Evolutionary conservation across 306 rosid genomes (phyloP).

Genomic region (Acmispon strigosus): DNA sequence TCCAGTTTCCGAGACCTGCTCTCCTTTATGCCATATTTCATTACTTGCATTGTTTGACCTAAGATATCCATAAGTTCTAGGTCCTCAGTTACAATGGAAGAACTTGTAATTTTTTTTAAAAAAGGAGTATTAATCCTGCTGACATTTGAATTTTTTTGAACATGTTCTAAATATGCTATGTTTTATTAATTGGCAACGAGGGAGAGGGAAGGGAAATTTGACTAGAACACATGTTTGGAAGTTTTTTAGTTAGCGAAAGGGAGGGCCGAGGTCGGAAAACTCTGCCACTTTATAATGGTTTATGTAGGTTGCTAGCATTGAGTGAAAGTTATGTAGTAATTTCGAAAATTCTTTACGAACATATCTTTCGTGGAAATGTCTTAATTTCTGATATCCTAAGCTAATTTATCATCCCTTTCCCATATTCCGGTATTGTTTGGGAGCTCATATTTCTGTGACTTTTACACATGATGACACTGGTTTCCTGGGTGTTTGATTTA

Average conservation of each 20-base stretch:
- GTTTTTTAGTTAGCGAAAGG: background rate
- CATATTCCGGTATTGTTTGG: background rate
- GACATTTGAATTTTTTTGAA: background rate
- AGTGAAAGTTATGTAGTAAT: background rate
- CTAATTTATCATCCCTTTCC: conserved; percentile 1
- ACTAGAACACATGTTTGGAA: background rate
- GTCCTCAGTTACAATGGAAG: background rate
- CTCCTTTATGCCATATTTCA: background rate
- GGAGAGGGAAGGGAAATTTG: background rate
- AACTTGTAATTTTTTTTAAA: background rate
- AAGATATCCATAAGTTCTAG: background rate
- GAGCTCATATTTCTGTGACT: background rate
- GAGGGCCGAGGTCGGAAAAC: background rate
- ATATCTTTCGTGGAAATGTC: background rate
- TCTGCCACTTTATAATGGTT: background rate
- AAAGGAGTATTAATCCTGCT: background rate
- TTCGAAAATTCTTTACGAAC: background rate
- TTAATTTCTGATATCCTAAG: conserved; percentile 9
- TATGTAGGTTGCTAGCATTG: background rate
- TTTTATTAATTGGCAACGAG: background rate
- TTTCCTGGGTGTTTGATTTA: background rate
- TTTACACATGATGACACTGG: background rate
- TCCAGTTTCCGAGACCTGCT: background rate
- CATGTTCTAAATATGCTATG: background rate
- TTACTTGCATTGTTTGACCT: background rate